Evolutionary conservation across 495 filamentous ascomycete genomes (phyloP).

Genomic region (Cercophora samala): DNA sequence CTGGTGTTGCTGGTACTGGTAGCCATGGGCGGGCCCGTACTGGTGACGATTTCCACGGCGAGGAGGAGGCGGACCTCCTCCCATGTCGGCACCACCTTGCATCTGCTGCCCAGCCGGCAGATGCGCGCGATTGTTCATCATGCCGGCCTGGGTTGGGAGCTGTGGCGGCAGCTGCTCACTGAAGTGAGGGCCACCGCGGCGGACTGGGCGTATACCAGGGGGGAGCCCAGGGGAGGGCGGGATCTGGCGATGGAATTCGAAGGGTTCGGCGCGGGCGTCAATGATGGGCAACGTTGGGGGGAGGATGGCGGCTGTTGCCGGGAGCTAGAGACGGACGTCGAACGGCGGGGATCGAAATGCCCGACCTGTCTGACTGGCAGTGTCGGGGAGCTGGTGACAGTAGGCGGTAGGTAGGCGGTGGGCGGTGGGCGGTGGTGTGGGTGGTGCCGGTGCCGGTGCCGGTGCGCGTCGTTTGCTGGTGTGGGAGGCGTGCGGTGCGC

Average conservation of each 20-base stretch:
- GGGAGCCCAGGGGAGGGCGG: slow-evolving; percentile 18
- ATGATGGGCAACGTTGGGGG: slow-evolving; percentile 9
- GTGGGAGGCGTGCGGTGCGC: neutral
- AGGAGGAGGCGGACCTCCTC: slow-evolving; percentile 25
- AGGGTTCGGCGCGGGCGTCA: slow-evolving; percentile 13
- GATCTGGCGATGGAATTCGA: slow-evolving; percentile 10
- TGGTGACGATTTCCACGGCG: slow-evolving; percentile 21
- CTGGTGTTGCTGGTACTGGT: slow-evolving; percentile 34
- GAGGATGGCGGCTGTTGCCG: slow-evolving; percentile 8
- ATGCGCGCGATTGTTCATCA: slow-evolving; percentile 58
- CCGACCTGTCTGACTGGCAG: neutral
- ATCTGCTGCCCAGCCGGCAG: slow-evolving; percentile 61
- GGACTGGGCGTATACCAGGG: slow-evolving; percentile 10
- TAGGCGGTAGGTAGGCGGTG: neutral
- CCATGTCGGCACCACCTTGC: slow-evolving; percentile 47
- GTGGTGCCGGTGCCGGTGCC: neutral
- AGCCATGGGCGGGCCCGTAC: slow-evolving; percentile 29
- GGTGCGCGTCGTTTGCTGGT: neutral
- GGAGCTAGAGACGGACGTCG: neutral
- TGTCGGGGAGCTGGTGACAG: neutral
- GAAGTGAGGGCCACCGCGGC: slow-evolving; percentile 41
- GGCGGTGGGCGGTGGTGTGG: neutral
- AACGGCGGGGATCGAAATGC: neutral
- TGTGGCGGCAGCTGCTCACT: slow-evolving; percentile 49
- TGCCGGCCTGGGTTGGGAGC: slow-evolving; percentile 53